These are phyloP conservation scores for Auricularia heimuer DNA, from an alignment of 768 basidiomycete genomes.

Conservation along the genomic window DNA sequence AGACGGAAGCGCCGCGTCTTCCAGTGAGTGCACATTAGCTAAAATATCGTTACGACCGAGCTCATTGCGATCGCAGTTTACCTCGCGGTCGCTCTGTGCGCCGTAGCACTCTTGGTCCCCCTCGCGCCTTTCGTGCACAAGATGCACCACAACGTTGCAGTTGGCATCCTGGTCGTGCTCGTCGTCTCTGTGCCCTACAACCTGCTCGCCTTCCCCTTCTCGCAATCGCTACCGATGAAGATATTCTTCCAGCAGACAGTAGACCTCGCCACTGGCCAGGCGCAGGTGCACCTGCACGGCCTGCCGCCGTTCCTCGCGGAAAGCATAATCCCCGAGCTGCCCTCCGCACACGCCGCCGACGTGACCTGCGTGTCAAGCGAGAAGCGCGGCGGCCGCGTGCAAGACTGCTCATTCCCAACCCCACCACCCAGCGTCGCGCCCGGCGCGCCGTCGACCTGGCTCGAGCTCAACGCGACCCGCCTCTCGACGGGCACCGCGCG, in stretches of 20 bases:
- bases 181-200: slow-evolving; percentile 31
- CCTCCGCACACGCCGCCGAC: slow-evolving; percentile 35
- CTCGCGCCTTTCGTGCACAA: slow-evolving; percentile 55
- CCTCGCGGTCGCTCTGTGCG: slow-evolving; percentile 31
- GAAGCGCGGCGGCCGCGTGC: slow-evolving; percentile 25
- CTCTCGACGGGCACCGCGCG: slow-evolving; percentile 35
- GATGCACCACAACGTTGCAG: slow-evolving; percentile 30
- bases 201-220: slow-evolving; percentile 52
- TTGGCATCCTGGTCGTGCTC: slow-evolving; percentile 31
- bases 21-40: slow-evolving; percentile 31
- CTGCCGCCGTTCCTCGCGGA: slow-evolving; percentile 33
- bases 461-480: slow-evolving; percentile 33
- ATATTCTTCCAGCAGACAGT: slow-evolving; percentile 61
- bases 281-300: slow-evolving; percentile 26
- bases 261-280: slow-evolving; percentile 26
- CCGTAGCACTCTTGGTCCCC: slow-evolving; percentile 45
- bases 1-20: slow-evolving; percentile 45
- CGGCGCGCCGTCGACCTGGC: slow-evolving; percentile 24
- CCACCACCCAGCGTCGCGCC: slow-evolving; percentile 27
- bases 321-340: slow-evolving; percentile 38
- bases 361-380: slow-evolving; percentile 22
- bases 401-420: slow-evolving; percentile 39
- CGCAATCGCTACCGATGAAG: slow-evolving; percentile 49
- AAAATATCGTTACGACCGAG: not conserved
- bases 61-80: slow-evolving; percentile 35